Evolutionary conservation across 768 basidiomycete genomes (phyloP).

Genomic region (Phylloporus scabripes): DNA sequence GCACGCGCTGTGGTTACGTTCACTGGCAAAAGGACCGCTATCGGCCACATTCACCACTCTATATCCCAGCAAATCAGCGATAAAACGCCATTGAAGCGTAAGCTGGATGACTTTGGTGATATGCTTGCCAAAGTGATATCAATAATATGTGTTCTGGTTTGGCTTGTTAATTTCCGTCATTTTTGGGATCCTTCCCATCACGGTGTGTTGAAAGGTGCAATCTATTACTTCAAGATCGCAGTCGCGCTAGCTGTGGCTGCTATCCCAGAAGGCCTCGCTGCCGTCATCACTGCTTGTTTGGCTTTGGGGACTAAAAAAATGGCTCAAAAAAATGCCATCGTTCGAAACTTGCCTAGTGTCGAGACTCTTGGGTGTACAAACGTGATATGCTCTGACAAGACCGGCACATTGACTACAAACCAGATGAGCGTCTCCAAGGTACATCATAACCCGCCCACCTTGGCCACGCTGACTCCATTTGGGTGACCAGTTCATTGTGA

Average conservation of each 20-base stretch:
- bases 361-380: slow-evolving; percentile 98
- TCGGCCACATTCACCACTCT: slow-evolving; percentile 96
- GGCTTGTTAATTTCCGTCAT: slow-evolving; percentile 95
- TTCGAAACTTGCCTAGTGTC: slow-evolving; percentile 91
- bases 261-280: slow-evolving; percentile 97
- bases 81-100: slow-evolving; percentile 95
- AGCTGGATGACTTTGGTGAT: slow-evolving; percentile 97
- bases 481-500: slow-evolving; percentile 61
- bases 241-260: slow-evolving; percentile 98
- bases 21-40: slow-evolving; percentile 84
- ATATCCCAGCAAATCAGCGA: slow-evolving; percentile 90
- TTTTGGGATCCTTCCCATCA: slow-evolving; percentile 95
- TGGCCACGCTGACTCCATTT: slow-evolving; percentile 8
- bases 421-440: slow-evolving; percentile 94
- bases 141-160: slow-evolving; percentile 95
- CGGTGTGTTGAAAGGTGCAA: slow-evolving; percentile 84
- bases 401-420: slow-evolving; percentile 91
- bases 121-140: slow-evolving; percentile 96
- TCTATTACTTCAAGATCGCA: slow-evolving; percentile 99
- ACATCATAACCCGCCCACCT: slow-evolving; percentile 6
- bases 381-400: slow-evolving; percentile 99
- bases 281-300: slow-evolving; percentile 95
- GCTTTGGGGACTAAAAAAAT: slow-evolving; percentile 98
- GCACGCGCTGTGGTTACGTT: slow-evolving; percentile 83
- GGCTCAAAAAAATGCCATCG: slow-evolving; percentile 98